Percentiles rank a stretch among this genome's conserved stretches.
phyloP scores from a whole-genome alignment of 192 early-diverging fungal genomes.

The Entomortierella beljakovae region DNA sequence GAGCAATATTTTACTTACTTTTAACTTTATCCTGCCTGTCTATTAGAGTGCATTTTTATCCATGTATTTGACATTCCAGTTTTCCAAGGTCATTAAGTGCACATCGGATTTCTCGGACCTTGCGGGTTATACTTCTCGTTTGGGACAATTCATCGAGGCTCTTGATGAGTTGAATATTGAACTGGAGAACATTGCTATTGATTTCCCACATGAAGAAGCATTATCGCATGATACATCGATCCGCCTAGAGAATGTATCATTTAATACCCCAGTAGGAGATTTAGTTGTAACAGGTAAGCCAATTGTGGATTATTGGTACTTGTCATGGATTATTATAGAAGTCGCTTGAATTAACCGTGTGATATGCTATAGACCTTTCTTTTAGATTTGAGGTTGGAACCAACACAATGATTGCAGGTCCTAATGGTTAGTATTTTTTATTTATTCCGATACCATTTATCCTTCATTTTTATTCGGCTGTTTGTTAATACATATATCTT shows the following conservation, averaged over 20 bases:
- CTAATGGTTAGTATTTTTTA: conserved; percentile 71
- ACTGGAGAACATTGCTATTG: conserved; percentile 61
- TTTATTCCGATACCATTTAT: not conserved
- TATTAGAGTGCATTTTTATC: conserved; percentile 83
- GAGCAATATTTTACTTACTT: not conserved
- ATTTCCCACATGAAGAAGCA: conserved; percentile 56
- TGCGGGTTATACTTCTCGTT: conserved; percentile 86
- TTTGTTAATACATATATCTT: not conserved
- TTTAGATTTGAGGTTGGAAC: conserved; percentile 62
- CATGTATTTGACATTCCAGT: conserved; percentile 86
- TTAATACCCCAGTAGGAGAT: conserved; percentile 33
- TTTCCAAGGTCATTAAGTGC: conserved; percentile 78
- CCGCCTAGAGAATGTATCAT: conserved; percentile 35
- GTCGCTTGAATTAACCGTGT: not conserved
- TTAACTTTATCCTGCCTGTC: not conserved
- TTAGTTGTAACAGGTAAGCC: conserved; percentile 26
- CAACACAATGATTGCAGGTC: conserved; percentile 75
- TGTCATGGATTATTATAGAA: not conserved
- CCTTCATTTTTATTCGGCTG: too few relatives aligned
- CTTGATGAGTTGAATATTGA: conserved; percentile 65
- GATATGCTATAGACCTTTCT: conserved; percentile 46
- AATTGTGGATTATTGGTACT: not conserved
- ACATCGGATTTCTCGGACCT: conserved; percentile 77
- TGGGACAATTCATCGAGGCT: conserved; percentile 83
- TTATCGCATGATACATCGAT: conserved; percentile 39